A percentile compares a stretch with the other conserved stretches of the same genome.
phyloP scores from a whole-genome alignment of 1,284 basidiomycete genomes.

The Malassezia dermatis region DNA sequence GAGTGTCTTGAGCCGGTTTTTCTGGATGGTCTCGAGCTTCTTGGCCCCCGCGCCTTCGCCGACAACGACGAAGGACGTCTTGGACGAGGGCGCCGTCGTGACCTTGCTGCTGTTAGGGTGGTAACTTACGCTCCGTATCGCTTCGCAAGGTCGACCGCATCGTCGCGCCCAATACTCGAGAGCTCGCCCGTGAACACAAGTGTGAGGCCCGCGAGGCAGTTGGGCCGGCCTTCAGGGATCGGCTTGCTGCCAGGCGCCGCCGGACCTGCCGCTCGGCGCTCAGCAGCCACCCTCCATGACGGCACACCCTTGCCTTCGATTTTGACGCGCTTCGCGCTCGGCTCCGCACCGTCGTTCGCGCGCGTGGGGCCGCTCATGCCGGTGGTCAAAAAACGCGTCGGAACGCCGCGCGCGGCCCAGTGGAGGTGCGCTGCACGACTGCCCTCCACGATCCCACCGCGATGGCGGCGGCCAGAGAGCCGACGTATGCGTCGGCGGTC shows the following conservation, averaged over 20 bases:
- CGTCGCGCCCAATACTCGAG: constrained; percentile 73
- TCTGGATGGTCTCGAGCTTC: constrained; percentile 75
- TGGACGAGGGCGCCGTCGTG: constrained; percentile 73
- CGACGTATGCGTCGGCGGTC: constrained; percentile 25
- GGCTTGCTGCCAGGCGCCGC: constrained; percentile 67
- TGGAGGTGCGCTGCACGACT: background rate
- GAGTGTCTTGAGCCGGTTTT: constrained; percentile 63
- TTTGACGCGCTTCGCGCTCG: constrained; percentile 7
- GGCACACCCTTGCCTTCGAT: background rate
- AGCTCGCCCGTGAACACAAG: constrained; percentile 89
- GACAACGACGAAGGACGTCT: constrained; percentile 79
- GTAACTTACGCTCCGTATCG: constrained; percentile 60
- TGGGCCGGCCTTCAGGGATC: constrained; percentile 65
- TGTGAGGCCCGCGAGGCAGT: constrained; percentile 74
- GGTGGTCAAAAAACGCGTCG: background rate
- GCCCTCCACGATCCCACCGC: background rate
- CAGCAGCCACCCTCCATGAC: constrained; percentile 37
- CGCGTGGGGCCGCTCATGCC: background rate
- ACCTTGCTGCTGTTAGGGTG: constrained; percentile 51
- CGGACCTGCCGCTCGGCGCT: constrained; percentile 61
- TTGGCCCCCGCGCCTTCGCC: constrained; percentile 77
- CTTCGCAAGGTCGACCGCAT: constrained; percentile 77
- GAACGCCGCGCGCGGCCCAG: background rate
- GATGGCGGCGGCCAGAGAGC: background rate
- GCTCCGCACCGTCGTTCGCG: background rate